phyloP scores from a whole-genome alignment of 2,329 filamentous ascomycete genomes.

The Aspergillus texensis region DNA sequence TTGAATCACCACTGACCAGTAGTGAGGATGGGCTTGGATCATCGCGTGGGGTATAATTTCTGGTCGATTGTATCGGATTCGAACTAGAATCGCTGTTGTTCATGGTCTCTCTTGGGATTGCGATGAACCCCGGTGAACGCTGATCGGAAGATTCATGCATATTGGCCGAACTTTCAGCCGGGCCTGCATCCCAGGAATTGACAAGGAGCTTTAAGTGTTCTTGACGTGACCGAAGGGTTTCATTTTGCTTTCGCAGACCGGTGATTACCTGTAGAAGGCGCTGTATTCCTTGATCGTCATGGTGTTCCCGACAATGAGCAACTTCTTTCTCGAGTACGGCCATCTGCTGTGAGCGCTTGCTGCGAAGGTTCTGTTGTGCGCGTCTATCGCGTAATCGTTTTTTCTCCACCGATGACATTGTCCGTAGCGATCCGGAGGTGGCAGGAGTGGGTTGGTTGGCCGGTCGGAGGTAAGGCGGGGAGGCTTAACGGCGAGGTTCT shows the following conservation, averaged over 20 bases:
- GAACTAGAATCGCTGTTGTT: not conserved
- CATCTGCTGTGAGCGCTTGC: slow-evolving; percentile 25
- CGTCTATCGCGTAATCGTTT: slow-evolving; percentile 32
- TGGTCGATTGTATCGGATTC: not conserved
- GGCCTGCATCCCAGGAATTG: slow-evolving; percentile 24
- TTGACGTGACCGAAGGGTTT: slow-evolving; percentile 23
- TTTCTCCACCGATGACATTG: not conserved
- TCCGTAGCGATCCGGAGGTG: not conserved
- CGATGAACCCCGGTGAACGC: not conserved
- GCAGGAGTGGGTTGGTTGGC: not conserved
- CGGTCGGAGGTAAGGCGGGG: not conserved
- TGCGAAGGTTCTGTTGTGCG: slow-evolving; percentile 30
- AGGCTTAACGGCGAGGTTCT: not conserved
- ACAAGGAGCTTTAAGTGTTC: slow-evolving; percentile 20
- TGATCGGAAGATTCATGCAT: not conserved
- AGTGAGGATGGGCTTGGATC: not conserved
- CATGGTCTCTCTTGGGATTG: not conserved
- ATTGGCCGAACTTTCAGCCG: not conserved
- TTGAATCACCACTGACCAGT: not conserved
- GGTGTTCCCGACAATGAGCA: slow-evolving; percentile 28
- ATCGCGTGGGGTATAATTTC: not conserved
- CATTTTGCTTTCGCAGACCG: slow-evolving; percentile 26
- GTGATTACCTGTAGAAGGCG: slow-evolving; percentile 24
- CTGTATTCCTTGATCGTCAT: slow-evolving; percentile 22
- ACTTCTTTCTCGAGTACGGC: slow-evolving; percentile 25